phyloP scores from a whole-genome alignment of 1,284 basidiomycete species.

The Ganoderma sp. region DNA sequence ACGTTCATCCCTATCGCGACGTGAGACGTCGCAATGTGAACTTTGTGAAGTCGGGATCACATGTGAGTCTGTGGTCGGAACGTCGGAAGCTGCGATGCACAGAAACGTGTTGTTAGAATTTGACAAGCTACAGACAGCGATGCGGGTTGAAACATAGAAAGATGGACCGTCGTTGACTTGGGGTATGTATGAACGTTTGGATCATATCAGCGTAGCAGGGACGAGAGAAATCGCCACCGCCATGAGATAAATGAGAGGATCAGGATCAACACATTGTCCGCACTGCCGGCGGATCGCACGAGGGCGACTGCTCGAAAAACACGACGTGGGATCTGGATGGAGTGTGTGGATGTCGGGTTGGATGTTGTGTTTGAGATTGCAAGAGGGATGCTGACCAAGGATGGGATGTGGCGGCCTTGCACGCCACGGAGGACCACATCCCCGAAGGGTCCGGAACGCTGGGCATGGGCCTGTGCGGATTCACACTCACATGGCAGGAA shows the following conservation, averaged over 20 bases:
- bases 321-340: neutral
- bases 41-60: neutral
- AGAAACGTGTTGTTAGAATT: conserved; percentile 4
- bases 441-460: conserved; percentile 20
- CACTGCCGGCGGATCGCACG: conserved; percentile 14
- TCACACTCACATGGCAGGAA: conserved; percentile 1
- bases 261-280: conserved; percentile 9
- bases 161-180: neutral
- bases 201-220: conserved; percentile 17
- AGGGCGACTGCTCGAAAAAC: neutral
- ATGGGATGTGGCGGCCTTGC: neutral
- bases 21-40: neutral
- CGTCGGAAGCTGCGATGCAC: neutral
- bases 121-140: conserved; percentile 5
- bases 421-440: conserved; percentile 6
- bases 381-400: conserved; percentile 1
- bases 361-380: conserved; percentile 3
- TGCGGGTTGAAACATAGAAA: neutral
- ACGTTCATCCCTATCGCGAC: conserved; percentile 3
- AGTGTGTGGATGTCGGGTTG: neutral
- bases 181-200: neutral
- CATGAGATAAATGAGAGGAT: conserved; percentile 10
- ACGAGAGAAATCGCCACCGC: conserved; percentile 6
- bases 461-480: neutral
- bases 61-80: conserved; percentile 1